Base-by-base conservation (phyloP, 345 rosid genomes). In the Excoecaria agallocha region DNA sequence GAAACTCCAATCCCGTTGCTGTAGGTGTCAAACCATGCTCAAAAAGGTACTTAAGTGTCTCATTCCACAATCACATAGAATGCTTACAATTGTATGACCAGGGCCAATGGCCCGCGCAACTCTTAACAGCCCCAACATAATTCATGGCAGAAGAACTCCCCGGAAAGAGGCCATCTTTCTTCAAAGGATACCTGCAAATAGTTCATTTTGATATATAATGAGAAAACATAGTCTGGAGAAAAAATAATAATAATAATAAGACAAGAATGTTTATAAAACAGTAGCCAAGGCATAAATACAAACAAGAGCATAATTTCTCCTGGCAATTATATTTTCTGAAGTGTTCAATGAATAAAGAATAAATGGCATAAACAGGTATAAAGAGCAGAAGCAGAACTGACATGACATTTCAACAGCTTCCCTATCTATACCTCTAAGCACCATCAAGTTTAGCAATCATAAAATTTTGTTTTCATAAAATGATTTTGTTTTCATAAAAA, bases 381-480 rank as follows among this genome's bases (percentile, higher is more conserved):
- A 52, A 59, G 11, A 61, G 52, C 13, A 52, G 43, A 48, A 50
- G 2, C 41, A 49, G 41, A 65, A 74, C 80, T 49, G 52, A 95
- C 98, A 97, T 88, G 97, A 91, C 99, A 95, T 95, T 81, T 95
- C 97, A 74, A 95, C 97, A 22, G 98, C 98, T 80, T 95, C 99
- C 84, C 75, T 82, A 81, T 91, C 98, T 6, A 90, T 84, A 70
- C 98, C 99, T 74, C 78, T 91, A 74, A 90, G 96, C 99, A 17
- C 98, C 96, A 69, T 95, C 94, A 48, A 95, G 90, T 81, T 91
- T 89, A 35, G 96, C 96, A 93, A 87, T 85, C 78, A 73, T 75
- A 77, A 91, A 93, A 74, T 95, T 95, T 84, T 86, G 78, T 0
- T 97, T 93, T 76, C n/a, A n/a, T n/a, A n/a, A n/a, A n/a, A n/a